A percentile compares a stretch with the other conserved stretches of the same genome.
phyloP scores from a whole-genome alignment of 106 monocot genomes.

The Hemerocallis citrina region DNA sequence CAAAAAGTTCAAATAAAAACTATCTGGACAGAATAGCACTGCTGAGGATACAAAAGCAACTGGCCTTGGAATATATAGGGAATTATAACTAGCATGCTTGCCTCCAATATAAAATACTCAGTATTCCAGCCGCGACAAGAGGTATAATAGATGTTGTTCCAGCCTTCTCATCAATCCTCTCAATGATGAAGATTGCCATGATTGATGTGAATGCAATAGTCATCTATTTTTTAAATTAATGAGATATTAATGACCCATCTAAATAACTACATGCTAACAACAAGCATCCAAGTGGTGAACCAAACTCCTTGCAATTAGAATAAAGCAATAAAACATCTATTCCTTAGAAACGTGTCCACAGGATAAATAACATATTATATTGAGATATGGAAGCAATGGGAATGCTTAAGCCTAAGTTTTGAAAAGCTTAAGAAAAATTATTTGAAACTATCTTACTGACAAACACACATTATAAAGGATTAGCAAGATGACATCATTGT shows the following conservation, averaged over 20 bases:
- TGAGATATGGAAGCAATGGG: too few relatives aligned
- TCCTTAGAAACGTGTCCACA: too few relatives aligned
- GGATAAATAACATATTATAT: too few relatives aligned
- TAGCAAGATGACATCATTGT: too few relatives aligned
- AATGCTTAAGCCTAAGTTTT: too few relatives aligned
- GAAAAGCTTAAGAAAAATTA: too few relatives aligned
- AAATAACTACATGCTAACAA: not conserved
- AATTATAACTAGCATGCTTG: constrained; percentile 15
- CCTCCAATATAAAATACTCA: constrained; percentile 99
- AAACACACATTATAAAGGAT: too few relatives aligned
- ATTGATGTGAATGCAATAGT: constrained; percentile 97
- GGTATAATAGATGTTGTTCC: constrained; percentile 67
- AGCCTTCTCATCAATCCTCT: constrained; percentile 80
- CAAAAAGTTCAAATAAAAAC: constrained; percentile 2
- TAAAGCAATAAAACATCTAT: too few relatives aligned
- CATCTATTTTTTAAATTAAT: constrained; percentile 48
- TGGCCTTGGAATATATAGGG: not conserved
- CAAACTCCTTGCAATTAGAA: too few relatives aligned
- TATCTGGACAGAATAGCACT: too few relatives aligned
- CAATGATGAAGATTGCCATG: constrained; percentile 96
- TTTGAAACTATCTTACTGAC: too few relatives aligned
- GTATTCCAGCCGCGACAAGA: constrained; percentile 69
- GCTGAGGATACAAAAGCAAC: not conserved
- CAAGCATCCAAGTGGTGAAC: too few relatives aligned
- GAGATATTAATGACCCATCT: constrained; percentile 1